Evolutionary conservation across 805 yeast genomes (phyloP).

Genomic region (Blastobotrys americana): DNA sequence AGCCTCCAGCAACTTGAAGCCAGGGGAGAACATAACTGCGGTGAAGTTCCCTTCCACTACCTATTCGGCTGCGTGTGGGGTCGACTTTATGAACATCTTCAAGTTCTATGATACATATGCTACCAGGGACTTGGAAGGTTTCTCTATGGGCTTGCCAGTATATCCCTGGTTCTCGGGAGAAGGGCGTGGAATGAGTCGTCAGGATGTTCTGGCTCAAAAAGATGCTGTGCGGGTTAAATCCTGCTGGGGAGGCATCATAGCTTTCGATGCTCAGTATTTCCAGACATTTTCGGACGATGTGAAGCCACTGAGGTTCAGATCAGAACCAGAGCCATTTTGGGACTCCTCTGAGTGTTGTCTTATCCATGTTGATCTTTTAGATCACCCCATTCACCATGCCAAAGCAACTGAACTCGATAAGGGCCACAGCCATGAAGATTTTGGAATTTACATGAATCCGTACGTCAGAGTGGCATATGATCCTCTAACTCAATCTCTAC

Average conservation of each 20-base stretch:
- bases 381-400: constrained; percentile 1
- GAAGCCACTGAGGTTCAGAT: constrained; percentile 7
- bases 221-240: constrained; percentile 14
- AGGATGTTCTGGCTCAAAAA: constrained; percentile 9
- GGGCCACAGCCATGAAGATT: neutral
- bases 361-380: constrained; percentile 12
- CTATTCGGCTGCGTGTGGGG: constrained; percentile 15
- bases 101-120: constrained; percentile 17
- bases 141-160: constrained; percentile 14
- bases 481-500: constrained; percentile 7
- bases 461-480: constrained; percentile 15
- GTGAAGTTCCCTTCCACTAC: neutral
- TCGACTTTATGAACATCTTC: constrained; percentile 16
- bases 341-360: constrained; percentile 17
- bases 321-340: constrained; percentile 8
- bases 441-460: constrained; percentile 14
- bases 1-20: constrained; percentile 2
- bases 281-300: neutral
- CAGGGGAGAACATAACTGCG: neutral
- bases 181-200: constrained; percentile 12
- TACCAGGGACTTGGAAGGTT: constrained; percentile 14
- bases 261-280: constrained; percentile 14
- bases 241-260: constrained; percentile 18
- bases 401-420: neutral
- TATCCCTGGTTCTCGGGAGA: constrained; percentile 14